Percentiles rank a stretch among this genome's conserved stretches.
phyloP scores from a whole-genome alignment of 768 basidiomycete species.

The Tephrocybe sp. region DNA sequence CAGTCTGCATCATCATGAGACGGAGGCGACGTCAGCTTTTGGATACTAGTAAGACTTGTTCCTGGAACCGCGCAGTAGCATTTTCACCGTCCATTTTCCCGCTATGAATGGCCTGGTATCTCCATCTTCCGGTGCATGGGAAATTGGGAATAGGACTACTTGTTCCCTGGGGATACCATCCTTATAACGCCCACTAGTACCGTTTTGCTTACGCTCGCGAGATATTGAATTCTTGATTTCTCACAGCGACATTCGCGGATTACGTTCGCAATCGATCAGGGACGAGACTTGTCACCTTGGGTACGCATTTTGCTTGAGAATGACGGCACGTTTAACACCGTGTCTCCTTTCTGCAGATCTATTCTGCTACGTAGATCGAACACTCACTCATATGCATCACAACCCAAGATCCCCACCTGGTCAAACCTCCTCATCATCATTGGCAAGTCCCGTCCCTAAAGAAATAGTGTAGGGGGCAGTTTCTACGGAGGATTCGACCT shows the following conservation, averaged over 20 bases:
- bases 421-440: no score
- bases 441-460: no score
- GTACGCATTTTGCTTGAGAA: not conserved
- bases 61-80: not conserved
- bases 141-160: not conserved
- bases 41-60: not conserved
- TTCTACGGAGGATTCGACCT: no score
- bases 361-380: not conserved
- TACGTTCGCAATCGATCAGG: not conserved
- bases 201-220: not conserved
- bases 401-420: no score
- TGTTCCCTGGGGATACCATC: slow-evolving; percentile 3
- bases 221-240: not conserved
- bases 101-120: not conserved
- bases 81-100: not conserved
- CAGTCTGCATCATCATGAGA: not conserved
- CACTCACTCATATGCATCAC: no score
- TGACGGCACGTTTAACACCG: not conserved
- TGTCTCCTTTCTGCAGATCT: not conserved
- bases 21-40: not conserved
- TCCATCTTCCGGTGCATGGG: not conserved
- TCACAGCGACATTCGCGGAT: not conserved
- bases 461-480: no score
- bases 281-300: not conserved
- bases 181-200: not conserved